Percentiles rank a stretch among this genome's conserved stretches.
Evolutionary conservation across 257 asterid genomes (phyloP).

Genomic region (Anisodus tanguticus): DNA sequence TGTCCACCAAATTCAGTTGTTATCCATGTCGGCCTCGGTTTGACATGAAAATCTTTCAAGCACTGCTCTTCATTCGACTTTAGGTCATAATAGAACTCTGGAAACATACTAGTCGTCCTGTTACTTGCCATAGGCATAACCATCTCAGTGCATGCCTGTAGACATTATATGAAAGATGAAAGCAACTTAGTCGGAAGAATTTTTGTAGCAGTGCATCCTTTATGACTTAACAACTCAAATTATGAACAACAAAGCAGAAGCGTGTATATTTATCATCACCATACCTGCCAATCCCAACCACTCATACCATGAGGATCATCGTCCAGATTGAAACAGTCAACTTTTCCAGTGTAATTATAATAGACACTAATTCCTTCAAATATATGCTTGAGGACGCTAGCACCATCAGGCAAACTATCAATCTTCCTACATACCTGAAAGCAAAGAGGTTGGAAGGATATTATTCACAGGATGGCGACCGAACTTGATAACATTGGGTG

Average conservation of each 20-base stretch:
- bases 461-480: conserved; percentile 15
- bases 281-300: conserved; percentile 71
- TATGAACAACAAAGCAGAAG: conserved; percentile 24
- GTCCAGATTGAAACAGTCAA: conserved; percentile 68
- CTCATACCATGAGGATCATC: conserved; percentile 94
- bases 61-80: conserved; percentile 58
- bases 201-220: too few species aligned
- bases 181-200: conserved; percentile 1
- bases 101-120: conserved; percentile 72
- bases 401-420: conserved; percentile 62
- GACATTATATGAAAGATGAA: conserved; percentile 28
- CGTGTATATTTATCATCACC: neutral
- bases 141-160: conserved; percentile 96
- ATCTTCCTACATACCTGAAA: conserved; percentile 81
- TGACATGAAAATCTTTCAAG: conserved; percentile 61
- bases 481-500: too few species aligned
- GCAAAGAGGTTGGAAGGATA: conserved; percentile 1
- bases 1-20: conserved; percentile 91
- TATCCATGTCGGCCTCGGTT: conserved; percentile 90
- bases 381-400: conserved; percentile 62
- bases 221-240: conserved; percentile 10
- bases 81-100: conserved; percentile 57
- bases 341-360: conserved; percentile 79
- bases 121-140: conserved; percentile 79
- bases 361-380: conserved; percentile 80